phyloP scores from a whole-genome alignment of 176 grass and related monocot species.

The Olyra latifolia region DNA sequence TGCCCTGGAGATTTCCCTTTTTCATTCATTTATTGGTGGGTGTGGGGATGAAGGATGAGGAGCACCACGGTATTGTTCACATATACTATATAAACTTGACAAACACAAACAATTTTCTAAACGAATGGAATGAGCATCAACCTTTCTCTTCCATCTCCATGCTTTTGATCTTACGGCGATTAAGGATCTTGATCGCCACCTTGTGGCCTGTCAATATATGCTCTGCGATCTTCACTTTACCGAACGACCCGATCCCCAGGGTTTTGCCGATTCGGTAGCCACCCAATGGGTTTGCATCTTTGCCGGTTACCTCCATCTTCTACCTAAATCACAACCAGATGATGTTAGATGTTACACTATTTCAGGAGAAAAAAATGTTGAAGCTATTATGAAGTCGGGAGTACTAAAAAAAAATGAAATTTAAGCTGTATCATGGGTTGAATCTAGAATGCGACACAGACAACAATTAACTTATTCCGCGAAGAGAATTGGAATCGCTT shows the following conservation, averaged over 20 bases:
- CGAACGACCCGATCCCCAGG: slow-evolving; percentile 77
- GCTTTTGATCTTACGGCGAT: slow-evolving; percentile 73
- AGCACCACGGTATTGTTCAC: neutral
- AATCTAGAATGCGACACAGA: slow-evolving; percentile 1
- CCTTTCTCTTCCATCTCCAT: slow-evolving; percentile 96
- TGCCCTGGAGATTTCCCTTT: no score
- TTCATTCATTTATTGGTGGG: no score
- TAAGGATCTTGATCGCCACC: slow-evolving; percentile 92
- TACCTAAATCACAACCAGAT: slow-evolving; percentile 3
- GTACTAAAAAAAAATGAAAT: neutral
- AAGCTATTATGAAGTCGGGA: neutral
- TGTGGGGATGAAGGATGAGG: no score
- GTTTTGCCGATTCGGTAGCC: slow-evolving; percentile 84
- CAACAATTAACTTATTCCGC: neutral
- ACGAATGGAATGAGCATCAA: slow-evolving; percentile 14
- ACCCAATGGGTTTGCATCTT: slow-evolving; percentile 47
- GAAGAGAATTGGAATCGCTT: neutral
- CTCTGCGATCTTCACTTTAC: slow-evolving; percentile 87
- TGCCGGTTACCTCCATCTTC: slow-evolving; percentile 66
- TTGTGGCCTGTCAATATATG: slow-evolving; percentile 76
- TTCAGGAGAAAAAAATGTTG: neutral
- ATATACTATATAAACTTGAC: neutral
- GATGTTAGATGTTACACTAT: neutral
- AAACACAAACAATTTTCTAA: neutral
- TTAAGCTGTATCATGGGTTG: neutral